Base-by-base conservation (phyloP, 495 filamentous ascomycete species). In the Penicillium lividum region DNA sequence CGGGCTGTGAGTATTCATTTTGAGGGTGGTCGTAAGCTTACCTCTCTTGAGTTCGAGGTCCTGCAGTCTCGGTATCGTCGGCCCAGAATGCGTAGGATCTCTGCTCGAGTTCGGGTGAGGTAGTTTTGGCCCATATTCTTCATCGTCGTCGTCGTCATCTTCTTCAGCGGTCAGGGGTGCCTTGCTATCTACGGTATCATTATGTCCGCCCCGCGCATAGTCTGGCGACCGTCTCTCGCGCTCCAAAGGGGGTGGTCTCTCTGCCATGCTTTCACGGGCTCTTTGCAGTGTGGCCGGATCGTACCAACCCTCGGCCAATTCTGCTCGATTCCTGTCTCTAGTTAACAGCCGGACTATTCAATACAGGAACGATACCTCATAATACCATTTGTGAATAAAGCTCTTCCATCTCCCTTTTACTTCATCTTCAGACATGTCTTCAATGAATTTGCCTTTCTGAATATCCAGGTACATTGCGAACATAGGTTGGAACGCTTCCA, bases 261-360 rank as follows among this genome's bases (percentile, higher is more conserved):
- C 42, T 3, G 62, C 58, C 10, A 62, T 59, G 45, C 51, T 71
- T 15, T 60, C 59, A 33, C 71, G 68, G n/a, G 83, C 83, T 51
- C 80, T 82, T 40, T 78, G 68, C 22, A 87, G 76, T 2, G 80
- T 85, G 61, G 71, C 75, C 22, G 92, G 88, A 62, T 92, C 89
- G 70, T 98, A 98, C 93, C 94, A 98, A 27, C 92, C 92, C 71
- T 92, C 87, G 3, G 91, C 89, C 54, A 98, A 79, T 79, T 96
- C 92, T 75, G 89, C 91, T 68, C 84, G 86, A 77, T 98, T 98
- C 89, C 89, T 92, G 22, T 56, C 47, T 4, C 49, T 6, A 1
- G 29, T 18, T n/a, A 46, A 18, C 28, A 47, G 5, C 3, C 10
- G 22, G 18, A 31, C 16, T 16, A 8, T 42, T 8, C 52, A 52